These are phyloP conservation scores for Neurospora africana DNA, from an alignment of 495 filamentous ascomycete genomes.

Conservation along the genomic window DNA sequence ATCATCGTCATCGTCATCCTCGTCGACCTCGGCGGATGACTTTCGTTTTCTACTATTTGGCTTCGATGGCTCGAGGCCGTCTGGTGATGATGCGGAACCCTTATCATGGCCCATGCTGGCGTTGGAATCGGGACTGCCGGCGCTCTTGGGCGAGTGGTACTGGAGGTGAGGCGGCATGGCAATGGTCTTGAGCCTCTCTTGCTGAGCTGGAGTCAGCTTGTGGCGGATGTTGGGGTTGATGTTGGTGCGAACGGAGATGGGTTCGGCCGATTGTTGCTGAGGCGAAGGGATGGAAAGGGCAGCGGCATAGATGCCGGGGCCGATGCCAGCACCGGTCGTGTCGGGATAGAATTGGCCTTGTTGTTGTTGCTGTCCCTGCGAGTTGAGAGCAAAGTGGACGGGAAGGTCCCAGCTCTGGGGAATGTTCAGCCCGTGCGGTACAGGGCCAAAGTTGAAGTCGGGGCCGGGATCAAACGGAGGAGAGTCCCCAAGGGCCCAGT, in stretches of 20 bases:
- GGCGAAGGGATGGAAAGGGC: constrained; percentile 3
- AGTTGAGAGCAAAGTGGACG: constrained; percentile 15
- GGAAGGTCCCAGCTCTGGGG: constrained; percentile 21
- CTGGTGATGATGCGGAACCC: constrained; percentile 37
- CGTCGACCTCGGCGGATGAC: constrained; percentile 43
- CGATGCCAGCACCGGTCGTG: constrained; percentile 5
- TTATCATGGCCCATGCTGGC: constrained; percentile 26
- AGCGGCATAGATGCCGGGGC: constrained; percentile 5
- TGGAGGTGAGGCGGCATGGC: constrained; percentile 47
- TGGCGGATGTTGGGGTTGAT: constrained; percentile 16
- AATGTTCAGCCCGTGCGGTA: not conserved
- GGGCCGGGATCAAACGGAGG: constrained; percentile 31
- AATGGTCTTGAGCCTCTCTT: constrained; percentile 42
- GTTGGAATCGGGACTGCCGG: constrained; percentile 37
- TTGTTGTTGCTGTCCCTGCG: constrained; percentile 16
- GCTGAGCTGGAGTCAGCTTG: constrained; percentile 40
- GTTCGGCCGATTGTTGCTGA: constrained; percentile 4
- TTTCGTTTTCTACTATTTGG: constrained; percentile 51
- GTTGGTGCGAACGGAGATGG: constrained; percentile 6
- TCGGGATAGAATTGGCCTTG: constrained; percentile 15
- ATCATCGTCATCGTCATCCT: constrained; percentile 38
- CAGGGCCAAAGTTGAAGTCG: constrained; percentile 10
- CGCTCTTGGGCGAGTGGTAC: constrained; percentile 43
- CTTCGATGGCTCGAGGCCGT: constrained; percentile 34
- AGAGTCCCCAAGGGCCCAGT: constrained; percentile 35